Evolutionary conservation across 2,329 filamentous ascomycete species (phyloP).

Genomic region (Coleophoma eucalyptorum): DNA sequence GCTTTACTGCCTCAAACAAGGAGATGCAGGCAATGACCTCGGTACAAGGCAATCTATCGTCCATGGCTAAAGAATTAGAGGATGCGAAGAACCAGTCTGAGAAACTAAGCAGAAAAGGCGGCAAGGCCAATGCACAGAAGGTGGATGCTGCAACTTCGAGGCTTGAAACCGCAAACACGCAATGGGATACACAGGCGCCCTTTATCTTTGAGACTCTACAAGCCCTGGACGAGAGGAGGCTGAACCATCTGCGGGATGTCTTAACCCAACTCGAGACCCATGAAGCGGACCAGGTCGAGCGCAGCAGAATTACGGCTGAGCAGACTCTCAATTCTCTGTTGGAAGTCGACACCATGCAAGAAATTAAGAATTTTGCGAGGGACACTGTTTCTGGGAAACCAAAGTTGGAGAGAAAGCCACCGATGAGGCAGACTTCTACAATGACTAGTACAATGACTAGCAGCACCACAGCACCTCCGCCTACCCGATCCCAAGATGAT

Average conservation of each 20-base stretch:
- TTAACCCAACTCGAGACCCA: constrained; percentile 92
- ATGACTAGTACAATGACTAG: constrained; percentile 13
- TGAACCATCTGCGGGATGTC: constrained; percentile 86
- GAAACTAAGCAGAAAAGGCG: constrained; percentile 76
- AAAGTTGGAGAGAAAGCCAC: constrained; percentile 20
- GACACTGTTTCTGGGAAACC: constrained; percentile 31
- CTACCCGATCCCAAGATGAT: constrained; percentile 4
- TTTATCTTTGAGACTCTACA: constrained; percentile 94
- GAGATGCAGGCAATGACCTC: constrained; percentile 79
- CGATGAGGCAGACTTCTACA: constrained; percentile 20
- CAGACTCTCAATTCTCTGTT: constrained; percentile 77
- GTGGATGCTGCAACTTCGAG: constrained; percentile 69
- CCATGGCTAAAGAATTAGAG: constrained; percentile 81
- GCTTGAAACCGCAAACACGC: constrained; percentile 72
- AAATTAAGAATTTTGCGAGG: constrained; percentile 71
- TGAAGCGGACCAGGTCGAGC: constrained; percentile 82
- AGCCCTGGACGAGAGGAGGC: constrained; percentile 79
- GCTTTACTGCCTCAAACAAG: constrained; percentile 64
- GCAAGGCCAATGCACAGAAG: constrained; percentile 72
- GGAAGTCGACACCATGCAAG: constrained; percentile 80
- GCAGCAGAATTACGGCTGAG: constrained; percentile 70
- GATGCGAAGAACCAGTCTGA: constrained; percentile 81
- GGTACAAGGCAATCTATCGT: constrained; percentile 75
- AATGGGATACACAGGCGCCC: constrained; percentile 93
- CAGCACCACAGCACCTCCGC: constrained; percentile 16